A percentile compares a stretch with the other conserved stretches of the same genome.
phyloP scores from a whole-genome alignment of 768 basidiomycete species.

The Phylloporus sp. region DNA sequence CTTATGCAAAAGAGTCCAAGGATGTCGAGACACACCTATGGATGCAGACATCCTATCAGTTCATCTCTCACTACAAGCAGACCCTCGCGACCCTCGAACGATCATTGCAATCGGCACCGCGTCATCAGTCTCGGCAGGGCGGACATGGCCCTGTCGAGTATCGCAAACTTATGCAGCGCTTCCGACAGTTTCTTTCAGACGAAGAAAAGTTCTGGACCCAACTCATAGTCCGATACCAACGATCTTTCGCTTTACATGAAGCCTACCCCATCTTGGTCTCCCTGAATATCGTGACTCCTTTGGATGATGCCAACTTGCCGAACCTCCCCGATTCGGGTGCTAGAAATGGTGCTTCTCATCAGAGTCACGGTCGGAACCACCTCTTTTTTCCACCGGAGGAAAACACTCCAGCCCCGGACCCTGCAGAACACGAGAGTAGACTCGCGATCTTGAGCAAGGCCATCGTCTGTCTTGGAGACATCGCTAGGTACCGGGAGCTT shows the following conservation, averaged over 20 bases:
- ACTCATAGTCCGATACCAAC: conserved; percentile 70
- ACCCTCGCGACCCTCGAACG: conserved; percentile 66
- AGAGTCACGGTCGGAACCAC: conserved; percentile 48
- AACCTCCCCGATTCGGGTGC: conserved; percentile 20
- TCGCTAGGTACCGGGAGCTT: conserved; percentile 89
- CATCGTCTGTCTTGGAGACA: conserved; percentile 88
- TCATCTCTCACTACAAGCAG: conserved; percentile 82
- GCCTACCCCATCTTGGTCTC: conserved; percentile 52
- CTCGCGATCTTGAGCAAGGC: conserved; percentile 83
- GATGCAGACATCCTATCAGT: conserved; percentile 88
- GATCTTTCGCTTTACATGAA: conserved; percentile 67
- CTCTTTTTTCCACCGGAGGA: conserved; percentile 64
- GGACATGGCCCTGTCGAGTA: conserved; percentile 71
- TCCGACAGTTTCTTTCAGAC: conserved; percentile 82
- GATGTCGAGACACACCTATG: conserved; percentile 83
- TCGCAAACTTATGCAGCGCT: conserved; percentile 81
- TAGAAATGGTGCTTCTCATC: conserved; percentile 19
- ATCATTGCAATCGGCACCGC: conserved; percentile 40
- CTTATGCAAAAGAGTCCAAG: conserved; percentile 67
- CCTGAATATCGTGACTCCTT: conserved; percentile 50
- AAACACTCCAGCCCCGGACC: conserved; percentile 35
- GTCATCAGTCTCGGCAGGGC: conserved; percentile 35
- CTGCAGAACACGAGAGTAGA: conserved; percentile 45
- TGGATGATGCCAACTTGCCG: conserved; percentile 34
- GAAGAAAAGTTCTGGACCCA: conserved; percentile 93